Conservation (phyloP, 2,329 filamentous ascomycete species). For the Arachnomyces sp. region DNA sequence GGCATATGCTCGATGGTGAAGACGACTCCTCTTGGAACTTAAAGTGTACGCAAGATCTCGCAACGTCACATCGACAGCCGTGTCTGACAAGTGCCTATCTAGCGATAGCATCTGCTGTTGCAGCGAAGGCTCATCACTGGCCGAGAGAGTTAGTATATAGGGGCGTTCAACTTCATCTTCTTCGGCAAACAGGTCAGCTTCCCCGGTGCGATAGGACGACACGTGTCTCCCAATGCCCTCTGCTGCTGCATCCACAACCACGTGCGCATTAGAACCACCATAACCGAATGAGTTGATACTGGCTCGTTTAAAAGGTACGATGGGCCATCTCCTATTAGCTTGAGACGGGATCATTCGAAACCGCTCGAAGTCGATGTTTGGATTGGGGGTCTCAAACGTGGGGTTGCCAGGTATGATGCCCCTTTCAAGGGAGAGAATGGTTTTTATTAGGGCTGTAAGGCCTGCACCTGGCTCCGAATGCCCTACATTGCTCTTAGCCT, state of each 20-base stretch:
- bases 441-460: conserved; percentile 9
- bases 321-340: conserved; percentile 18
- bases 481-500: conserved; percentile 7
- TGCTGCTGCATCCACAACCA: conserved; percentile 9
- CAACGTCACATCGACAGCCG: conserved; percentile 8
- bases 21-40: conserved; percentile 7
- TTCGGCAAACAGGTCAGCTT: conserved; percentile 1
- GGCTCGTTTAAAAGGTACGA: conserved; percentile 2
- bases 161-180: conserved; percentile 1
- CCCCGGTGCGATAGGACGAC: conserved; percentile 3
- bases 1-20: conserved; percentile 9
- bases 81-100: conserved; percentile 14
- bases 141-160: conserved; percentile 10
- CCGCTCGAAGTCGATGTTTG: conserved; percentile 6
- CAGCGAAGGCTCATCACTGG: conserved; percentile 14
- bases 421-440: conserved; percentile 15
- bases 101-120: conserved; percentile 14
- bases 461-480: conserved; percentile 10
- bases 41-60: conserved; percentile 12
- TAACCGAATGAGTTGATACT: conserved; percentile 13
- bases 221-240: neutral
- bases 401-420: conserved; percentile 5
- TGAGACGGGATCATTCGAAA: conserved; percentile 9
- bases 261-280: conserved; percentile 8
- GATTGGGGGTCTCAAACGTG: conserved; percentile 6